Evolutionary conservation across 768 basidiomycete genomes (phyloP).

Genomic region (Bullera alba): DNA sequence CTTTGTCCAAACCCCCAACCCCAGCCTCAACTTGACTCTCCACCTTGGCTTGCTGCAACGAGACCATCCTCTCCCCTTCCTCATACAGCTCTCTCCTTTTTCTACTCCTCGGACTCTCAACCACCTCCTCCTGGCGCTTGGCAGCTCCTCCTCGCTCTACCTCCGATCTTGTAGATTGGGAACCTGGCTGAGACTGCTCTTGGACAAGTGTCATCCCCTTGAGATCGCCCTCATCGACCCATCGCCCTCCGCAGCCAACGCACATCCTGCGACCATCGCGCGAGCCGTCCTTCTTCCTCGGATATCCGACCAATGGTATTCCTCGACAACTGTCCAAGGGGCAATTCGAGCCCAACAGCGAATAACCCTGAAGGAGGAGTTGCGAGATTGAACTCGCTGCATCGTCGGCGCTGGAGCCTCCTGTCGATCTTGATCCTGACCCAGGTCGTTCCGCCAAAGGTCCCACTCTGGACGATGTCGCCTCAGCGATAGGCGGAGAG

Average conservation of each 20-base stretch:
- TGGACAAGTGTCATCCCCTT: conserved; percentile 9
- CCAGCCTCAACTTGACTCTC: background rate
- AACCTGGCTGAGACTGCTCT: background rate
- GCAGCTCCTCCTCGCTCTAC: background rate
- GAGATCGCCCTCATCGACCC: conserved; percentile 19
- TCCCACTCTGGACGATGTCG: background rate
- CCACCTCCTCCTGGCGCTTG: conserved; percentile 1
- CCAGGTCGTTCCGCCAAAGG: background rate
- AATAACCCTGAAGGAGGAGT: conserved; percentile 38
- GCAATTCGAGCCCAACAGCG: conserved; percentile 34
- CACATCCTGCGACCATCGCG: conserved; percentile 33
- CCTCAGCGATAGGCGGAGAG: background rate
- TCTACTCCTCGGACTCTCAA: conserved; percentile 29
- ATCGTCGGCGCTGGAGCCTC: background rate
- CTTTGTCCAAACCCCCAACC: background rate
- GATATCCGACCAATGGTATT: conserved; percentile 43
- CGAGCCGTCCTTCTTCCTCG: conserved; percentile 21
- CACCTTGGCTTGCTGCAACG: background rate
- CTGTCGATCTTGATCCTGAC: background rate
- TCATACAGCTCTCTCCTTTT: conserved; percentile 31
- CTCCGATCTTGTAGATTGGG: background rate
- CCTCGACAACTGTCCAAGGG: conserved; percentile 29
- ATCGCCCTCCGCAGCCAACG: conserved; percentile 33
- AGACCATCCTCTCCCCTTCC: conserved; percentile 1
- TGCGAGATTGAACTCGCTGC: conserved; percentile 18